A percentile compares a stretch with the other conserved stretches of the same genome.
Evolutionary conservation across 2,329 filamentous ascomycete genomes (phyloP).

Genomic region (Epicoccum sorghinum): DNA sequence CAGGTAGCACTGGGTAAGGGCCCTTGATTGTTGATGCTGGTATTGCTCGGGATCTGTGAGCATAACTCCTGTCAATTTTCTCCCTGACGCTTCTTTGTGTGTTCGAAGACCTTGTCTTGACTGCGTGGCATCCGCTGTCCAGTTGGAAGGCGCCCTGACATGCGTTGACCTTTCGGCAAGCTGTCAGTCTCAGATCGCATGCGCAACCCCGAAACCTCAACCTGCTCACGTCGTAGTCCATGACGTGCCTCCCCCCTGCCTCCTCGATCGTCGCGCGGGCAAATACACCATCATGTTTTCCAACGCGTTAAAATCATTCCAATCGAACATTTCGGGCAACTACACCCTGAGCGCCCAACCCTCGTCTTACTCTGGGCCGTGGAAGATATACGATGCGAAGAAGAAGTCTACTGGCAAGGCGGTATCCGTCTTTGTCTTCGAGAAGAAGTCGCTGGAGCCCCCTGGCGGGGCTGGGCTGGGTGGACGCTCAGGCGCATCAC

Average conservation of each 20-base stretch:
- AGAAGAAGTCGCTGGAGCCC: conserved; percentile 81
- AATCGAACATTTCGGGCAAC: conserved; percentile 89
- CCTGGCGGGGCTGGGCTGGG: conserved; percentile 65
- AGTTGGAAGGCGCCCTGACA: conserved; percentile 15
- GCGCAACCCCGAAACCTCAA: conserved; percentile 20
- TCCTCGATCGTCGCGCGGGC: conserved; percentile 32
- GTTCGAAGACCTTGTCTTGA: not conserved
- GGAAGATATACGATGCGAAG: conserved; percentile 98
- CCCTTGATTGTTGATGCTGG: not conserved
- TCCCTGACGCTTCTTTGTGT: not conserved
- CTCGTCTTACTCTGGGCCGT: conserved; percentile 84
- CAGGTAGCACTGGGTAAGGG: conserved; percentile 8
- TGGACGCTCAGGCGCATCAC: conserved; percentile 64
- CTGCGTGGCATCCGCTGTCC: conserved; percentile 2
- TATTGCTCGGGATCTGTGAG: conserved; percentile 1
- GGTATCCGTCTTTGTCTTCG: conserved; percentile 93
- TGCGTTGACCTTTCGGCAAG: conserved; percentile 28
- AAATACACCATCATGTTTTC: conserved; percentile 75
- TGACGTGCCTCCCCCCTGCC: conserved; percentile 32
- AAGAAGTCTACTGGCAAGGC: conserved; percentile 91
- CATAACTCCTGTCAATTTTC: not conserved
- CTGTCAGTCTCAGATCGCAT: conserved; percentile 27
- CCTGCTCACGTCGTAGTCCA: conserved; percentile 30
- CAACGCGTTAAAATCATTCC: conserved; percentile 86
- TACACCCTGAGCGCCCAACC: conserved; percentile 80